Evolutionary conservation across 106 monocot genomes (phyloP).

Genomic region (Agapanthus africanus): DNA sequence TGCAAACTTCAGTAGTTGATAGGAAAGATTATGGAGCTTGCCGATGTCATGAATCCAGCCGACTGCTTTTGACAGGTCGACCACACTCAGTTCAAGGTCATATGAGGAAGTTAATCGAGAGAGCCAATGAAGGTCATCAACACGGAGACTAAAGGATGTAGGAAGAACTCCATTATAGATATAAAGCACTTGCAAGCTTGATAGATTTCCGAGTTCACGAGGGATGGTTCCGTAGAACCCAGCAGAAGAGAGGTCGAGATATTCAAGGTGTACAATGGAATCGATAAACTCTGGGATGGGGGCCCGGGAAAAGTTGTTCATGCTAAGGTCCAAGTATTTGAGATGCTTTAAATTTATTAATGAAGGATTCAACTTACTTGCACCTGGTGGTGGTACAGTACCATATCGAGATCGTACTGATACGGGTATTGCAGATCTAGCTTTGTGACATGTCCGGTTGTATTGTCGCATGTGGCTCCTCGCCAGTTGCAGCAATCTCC

Average conservation of each 20-base stretch:
- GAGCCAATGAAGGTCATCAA: conserved; percentile 5
- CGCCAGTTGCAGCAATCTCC: conserved; percentile 35
- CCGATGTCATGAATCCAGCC: neutral
- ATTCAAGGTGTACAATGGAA: neutral
- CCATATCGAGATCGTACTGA: neutral
- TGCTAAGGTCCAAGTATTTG: neutral
- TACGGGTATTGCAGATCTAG: conserved; percentile 17
- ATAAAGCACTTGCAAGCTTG: neutral
- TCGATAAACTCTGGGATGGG: neutral
- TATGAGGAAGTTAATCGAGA: neutral
- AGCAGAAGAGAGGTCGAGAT: neutral
- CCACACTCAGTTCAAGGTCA: neutral
- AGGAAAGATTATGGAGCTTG: neutral
- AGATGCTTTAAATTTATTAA: neutral
- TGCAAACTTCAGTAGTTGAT: neutral
- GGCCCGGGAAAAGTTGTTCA: neutral
- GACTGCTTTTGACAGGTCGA: neutral
- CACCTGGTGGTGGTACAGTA: neutral
- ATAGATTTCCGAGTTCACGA: neutral
- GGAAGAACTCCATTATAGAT: neutral
- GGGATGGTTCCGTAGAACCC: neutral
- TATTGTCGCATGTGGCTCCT: conserved; percentile 25
- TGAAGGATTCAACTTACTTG: neutral
- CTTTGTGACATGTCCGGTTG: conserved; percentile 21
- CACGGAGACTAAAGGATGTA: neutral